Conservation (phyloP, 768 basidiomycete species). For the Boletus rubescentipes region DNA sequence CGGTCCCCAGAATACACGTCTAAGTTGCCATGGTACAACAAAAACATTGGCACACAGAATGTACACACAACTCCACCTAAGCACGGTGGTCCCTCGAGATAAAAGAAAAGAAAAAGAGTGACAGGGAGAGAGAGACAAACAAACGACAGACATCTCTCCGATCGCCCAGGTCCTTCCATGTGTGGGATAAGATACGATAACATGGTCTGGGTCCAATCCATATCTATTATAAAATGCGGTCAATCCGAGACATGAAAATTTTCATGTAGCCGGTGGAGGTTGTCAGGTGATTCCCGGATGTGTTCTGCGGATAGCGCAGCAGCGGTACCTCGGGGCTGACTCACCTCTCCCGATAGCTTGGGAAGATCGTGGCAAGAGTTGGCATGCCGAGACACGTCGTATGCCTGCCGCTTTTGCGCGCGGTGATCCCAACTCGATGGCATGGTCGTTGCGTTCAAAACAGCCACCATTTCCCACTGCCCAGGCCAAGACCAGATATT, state of each 20-base stretch:
- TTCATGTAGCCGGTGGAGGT: slow-evolving; percentile 6
- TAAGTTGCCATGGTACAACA: slow-evolving; percentile 17
- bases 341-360: slow-evolving; percentile 18
- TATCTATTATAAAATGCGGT: slow-evolving; percentile 20
- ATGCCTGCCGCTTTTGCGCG: slow-evolving; percentile 4
- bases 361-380: slow-evolving; percentile 6
- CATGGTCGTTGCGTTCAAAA: slow-evolving; percentile 17
- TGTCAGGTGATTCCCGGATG: slow-evolving; percentile 4
- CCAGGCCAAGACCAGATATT: slow-evolving; percentile 25
- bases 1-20: not conserved
- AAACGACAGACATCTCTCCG: slow-evolving; percentile 15
- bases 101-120: slow-evolving; percentile 13
- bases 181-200: slow-evolving; percentile 12
- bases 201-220: slow-evolving; percentile 23
- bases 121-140: not conserved
- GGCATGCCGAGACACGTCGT: slow-evolving; percentile 7
- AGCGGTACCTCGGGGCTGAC: slow-evolving; percentile 18
- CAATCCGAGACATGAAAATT: slow-evolving; percentile 7
- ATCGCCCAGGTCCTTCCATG: not conserved
- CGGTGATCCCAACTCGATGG: not conserved
- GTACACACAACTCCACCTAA: slow-evolving; percentile 11
- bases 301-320: slow-evolving; percentile 4
- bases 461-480: slow-evolving; percentile 34
- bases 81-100: slow-evolving; percentile 7
- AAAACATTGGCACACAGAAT: slow-evolving; percentile 1